Evolutionary conservation across 768 basidiomycete genomes (phyloP).

Genomic region (Coprinellus aureogranulatus): DNA sequence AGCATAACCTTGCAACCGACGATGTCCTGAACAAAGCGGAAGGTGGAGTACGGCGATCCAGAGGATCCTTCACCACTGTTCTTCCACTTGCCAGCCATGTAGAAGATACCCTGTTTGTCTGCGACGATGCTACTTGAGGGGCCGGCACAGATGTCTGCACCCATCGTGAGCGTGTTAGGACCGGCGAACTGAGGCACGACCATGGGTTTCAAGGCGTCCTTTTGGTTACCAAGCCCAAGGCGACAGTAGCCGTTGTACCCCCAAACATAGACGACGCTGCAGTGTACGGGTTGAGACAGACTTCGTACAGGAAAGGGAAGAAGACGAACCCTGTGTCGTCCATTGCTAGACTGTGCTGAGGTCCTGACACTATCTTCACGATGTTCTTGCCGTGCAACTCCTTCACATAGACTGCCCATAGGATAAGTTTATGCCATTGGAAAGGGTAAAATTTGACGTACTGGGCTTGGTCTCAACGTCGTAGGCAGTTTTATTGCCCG

Average conservation of each 20-base stretch:
- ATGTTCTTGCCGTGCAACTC: conserved; percentile 78
- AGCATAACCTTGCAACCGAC: conserved; percentile 77
- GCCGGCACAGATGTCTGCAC: conserved; percentile 66
- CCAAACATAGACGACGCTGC: conserved; percentile 78
- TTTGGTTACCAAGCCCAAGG: conserved; percentile 83
- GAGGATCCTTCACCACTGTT: conserved; percentile 93
- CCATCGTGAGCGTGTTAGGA: conserved; percentile 63
- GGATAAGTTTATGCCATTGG: background rate
- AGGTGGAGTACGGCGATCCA: conserved; percentile 84
- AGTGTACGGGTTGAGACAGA: conserved; percentile 3
- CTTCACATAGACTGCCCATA: conserved; percentile 61
- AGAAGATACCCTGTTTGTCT: conserved; percentile 84
- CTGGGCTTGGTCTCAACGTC: conserved; percentile 74
- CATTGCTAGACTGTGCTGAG: conserved; percentile 82
- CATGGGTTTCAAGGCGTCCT: conserved; percentile 77
- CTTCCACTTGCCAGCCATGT: conserved; percentile 93
- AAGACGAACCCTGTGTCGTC: conserved; percentile 66
- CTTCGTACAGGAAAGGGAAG: background rate
- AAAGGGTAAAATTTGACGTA: conserved; percentile 30
- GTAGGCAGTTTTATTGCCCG: conserved; percentile 79
- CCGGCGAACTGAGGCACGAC: conserved; percentile 85
- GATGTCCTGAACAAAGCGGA: conserved; percentile 84
- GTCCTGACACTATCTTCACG: conserved; percentile 78
- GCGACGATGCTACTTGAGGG: conserved; percentile 82
- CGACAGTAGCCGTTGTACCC: conserved; percentile 91